Percentiles rank a stretch among this genome's conserved stretches.
These are phyloP conservation scores for Saccharomyces hybrid DNA, from an alignment of 1,139 yeast genomes.

Conservation along the genomic window DNA sequence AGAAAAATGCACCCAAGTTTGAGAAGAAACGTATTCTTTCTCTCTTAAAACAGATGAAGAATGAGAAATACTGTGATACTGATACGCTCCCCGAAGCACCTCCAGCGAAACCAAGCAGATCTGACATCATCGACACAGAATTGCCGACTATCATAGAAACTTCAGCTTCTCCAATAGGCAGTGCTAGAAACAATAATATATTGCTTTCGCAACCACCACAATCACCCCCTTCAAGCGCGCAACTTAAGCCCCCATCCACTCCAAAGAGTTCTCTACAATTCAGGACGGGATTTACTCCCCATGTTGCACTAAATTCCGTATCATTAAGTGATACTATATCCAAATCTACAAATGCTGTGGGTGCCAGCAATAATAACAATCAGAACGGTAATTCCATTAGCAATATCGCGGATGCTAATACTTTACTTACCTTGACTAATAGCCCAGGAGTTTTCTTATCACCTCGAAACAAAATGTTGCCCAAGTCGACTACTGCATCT, in stretches of 20 bases:
- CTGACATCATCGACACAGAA: not conserved
- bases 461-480: slow-evolving; percentile 11
- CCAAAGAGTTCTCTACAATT: slow-evolving; percentile 24
- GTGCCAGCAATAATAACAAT: not conserved
- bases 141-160: slow-evolving; percentile 6
- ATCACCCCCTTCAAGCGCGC: not conserved
- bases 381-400: not conserved
- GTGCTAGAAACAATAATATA: not conserved
- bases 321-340: slow-evolving; percentile 17
- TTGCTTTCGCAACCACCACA: not conserved
- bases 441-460: slow-evolving; percentile 18
- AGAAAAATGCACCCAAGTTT: slow-evolving; percentile 5
- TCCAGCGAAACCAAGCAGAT: not conserved
- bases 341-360: not conserved
- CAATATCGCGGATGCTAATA: slow-evolving; percentile 8
- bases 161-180: not conserved
- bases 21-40: slow-evolving; percentile 21
- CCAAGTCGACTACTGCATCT: slow-evolving; percentile 15
- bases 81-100: not conserved
- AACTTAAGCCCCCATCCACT: slow-evolving; percentile 17
- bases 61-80: slow-evolving; percentile 2
- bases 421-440: slow-evolving; percentile 12
- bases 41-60: slow-evolving; percentile 24
- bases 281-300: slow-evolving; percentile 30
- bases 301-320: slow-evolving; percentile 24